A percentile compares a stretch with the other conserved stretches of the same genome.
phyloP scores from a whole-genome alignment of 2,329 filamentous ascomycete species.

The Aspergillus uvarum region DNA sequence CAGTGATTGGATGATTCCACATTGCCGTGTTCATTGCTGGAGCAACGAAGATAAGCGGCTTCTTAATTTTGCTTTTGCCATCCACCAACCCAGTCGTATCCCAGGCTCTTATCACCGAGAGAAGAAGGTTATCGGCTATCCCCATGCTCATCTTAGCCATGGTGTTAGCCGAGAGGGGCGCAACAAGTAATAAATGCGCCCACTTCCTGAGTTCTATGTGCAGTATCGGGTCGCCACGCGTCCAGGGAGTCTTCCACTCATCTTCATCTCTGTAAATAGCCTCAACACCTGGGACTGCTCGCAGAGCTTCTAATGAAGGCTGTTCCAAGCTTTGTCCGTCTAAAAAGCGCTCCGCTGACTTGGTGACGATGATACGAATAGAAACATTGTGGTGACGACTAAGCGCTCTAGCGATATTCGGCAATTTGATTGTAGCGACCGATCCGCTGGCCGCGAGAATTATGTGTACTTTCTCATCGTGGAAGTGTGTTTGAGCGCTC shows the following conservation, averaged over 20 bases:
- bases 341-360: conserved; percentile 72
- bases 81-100: conserved; percentile 69
- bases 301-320: conserved; percentile 63
- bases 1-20: conserved; percentile 83
- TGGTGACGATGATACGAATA: conserved; percentile 81
- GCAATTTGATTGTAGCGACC: conserved; percentile 86
- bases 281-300: conserved; percentile 68
- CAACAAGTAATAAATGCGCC: conserved; percentile 78
- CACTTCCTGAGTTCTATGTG: conserved; percentile 85
- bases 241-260: conserved; percentile 80
- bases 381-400: conserved; percentile 57
- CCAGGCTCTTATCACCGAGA: conserved; percentile 80
- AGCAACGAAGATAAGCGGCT: conserved; percentile 71
- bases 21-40: conserved; percentile 88
- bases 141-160: conserved; percentile 81
- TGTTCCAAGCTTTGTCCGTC: conserved; percentile 74
- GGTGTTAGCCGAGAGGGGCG: conserved; percentile 79
- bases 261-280: conserved; percentile 79
- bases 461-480: conserved; percentile 30
- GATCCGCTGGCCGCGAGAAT: conserved; percentile 67
- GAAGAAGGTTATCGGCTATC: conserved; percentile 72
- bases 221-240: conserved; percentile 72
- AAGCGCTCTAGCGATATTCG: conserved; percentile 58
- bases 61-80: conserved; percentile 31
- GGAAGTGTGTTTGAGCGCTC: conserved; percentile 17